These are phyloP conservation scores for Salix suchowensis DNA, from an alignment of 345 rosid genomes.

Conservation along the genomic window DNA sequence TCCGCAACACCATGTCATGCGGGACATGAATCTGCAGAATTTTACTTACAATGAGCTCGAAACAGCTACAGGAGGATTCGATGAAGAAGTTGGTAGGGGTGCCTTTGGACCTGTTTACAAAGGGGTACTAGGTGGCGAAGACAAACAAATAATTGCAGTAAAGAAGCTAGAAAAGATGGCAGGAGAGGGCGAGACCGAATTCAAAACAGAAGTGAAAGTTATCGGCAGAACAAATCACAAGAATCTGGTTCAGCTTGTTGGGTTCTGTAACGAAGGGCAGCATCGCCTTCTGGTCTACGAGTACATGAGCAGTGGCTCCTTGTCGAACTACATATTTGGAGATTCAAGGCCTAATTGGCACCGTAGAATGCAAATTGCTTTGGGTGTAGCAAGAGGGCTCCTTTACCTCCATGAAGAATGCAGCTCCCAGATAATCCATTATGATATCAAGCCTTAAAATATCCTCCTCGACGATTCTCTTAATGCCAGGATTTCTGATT, in stretches of 20 bases:
- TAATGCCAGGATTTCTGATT: constrained; percentile 25
- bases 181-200: constrained; percentile 23
- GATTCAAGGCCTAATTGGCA: constrained; percentile 24
- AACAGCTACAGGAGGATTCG: constrained; percentile 7
- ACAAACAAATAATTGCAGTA: constrained; percentile 20
- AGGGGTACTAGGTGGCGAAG: background rate
- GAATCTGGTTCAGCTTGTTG: constrained; percentile 35
- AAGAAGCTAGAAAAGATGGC: constrained; percentile 25
- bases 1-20: no score
- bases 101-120: constrained; percentile 29
- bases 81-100: constrained; percentile 37
- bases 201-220: constrained; percentile 21
- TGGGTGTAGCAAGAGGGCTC: constrained; percentile 34
- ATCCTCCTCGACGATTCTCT: constrained; percentile 25
- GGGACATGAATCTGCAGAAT: no score
- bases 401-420: constrained; percentile 39
- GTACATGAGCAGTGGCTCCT: constrained; percentile 31
- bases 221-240: constrained; percentile 37
- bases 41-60: no score
- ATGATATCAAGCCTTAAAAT: constrained; percentile 44
- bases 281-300: constrained; percentile 32
- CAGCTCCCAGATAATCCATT: constrained; percentile 34
- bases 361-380: constrained; percentile 25
- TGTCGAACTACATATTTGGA: constrained; percentile 26
- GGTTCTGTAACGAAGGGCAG: constrained; percentile 29